A percentile compares a stretch with the other conserved stretches of the same genome.
Evolutionary conservation across 495 filamentous ascomycete genomes (phyloP).

Genomic region (Bryoglossum gracile): DNA sequence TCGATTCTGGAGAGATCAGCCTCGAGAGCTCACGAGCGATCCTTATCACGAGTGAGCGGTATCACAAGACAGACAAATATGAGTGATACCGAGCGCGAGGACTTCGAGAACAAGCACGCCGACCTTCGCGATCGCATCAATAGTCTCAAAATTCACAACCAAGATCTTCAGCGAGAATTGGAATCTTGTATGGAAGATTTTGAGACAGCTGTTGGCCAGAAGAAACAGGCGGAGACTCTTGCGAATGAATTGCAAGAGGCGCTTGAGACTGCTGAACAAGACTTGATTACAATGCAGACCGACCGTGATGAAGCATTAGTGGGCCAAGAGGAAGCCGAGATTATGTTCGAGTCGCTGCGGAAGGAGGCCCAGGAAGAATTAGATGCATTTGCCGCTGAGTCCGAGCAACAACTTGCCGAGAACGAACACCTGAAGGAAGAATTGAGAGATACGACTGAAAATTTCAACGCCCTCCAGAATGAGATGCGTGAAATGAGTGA

Average conservation of each 20-base stretch:
- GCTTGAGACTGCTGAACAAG: constrained; percentile 65
- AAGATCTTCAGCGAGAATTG: constrained; percentile 68
- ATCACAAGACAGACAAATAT: constrained; percentile 56
- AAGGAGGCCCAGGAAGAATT: constrained; percentile 80
- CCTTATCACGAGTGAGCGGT: constrained; percentile 65
- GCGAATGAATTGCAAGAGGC: constrained; percentile 63
- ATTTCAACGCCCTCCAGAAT: constrained; percentile 73
- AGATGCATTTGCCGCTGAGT: constrained; percentile 70
- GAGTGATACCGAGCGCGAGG: constrained; percentile 78
- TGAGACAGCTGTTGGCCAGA: constrained; percentile 52
- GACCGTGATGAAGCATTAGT: constrained; percentile 83
- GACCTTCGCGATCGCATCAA: constrained; percentile 82
- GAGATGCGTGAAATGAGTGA: constrained; percentile 91
- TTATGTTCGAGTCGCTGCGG: constrained; percentile 68
- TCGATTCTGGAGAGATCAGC: constrained; percentile 90
- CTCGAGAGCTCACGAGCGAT: constrained; percentile 64
- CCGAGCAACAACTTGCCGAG: constrained; percentile 66
- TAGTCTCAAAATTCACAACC: constrained; percentile 74
- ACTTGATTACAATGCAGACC: constrained; percentile 70
- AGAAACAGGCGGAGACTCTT: constrained; percentile 52
- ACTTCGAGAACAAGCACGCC: constrained; percentile 73
- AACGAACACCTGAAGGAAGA: constrained; percentile 63
- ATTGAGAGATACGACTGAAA: constrained; percentile 65
- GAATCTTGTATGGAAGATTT: constrained; percentile 59
- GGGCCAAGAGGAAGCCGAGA: constrained; percentile 70